These are phyloP conservation scores for Xerocomellus intermedius DNA, from an alignment of 768 basidiomycete species.

Conservation along the genomic window DNA sequence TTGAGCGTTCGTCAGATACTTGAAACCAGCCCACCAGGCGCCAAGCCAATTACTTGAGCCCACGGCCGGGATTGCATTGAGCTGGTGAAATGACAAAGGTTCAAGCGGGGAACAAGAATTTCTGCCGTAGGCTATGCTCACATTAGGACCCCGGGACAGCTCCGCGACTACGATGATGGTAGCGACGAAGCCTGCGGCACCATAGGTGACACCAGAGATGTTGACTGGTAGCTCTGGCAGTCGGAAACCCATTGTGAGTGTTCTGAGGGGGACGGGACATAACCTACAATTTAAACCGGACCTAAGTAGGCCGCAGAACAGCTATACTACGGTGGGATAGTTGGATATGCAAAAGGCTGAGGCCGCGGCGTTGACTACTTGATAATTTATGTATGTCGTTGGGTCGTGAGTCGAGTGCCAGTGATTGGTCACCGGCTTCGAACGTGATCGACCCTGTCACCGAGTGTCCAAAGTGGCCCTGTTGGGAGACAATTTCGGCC, in stretches of 20 bases:
- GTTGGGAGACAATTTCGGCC: too few species aligned
- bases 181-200: not conserved
- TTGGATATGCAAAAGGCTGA: too few species aligned
- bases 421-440: too few species aligned
- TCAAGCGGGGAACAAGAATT: not conserved
- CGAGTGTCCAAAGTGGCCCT: too few species aligned
- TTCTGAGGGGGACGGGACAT: not conserved
- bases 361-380: too few species aligned
- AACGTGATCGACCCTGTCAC: too few species aligned
- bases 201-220: not conserved
- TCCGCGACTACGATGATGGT: not conserved
- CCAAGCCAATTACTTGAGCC: conserved; percentile 3
- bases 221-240: not conserved
- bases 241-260: not conserved
- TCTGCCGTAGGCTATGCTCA: not conserved
- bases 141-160: not conserved
- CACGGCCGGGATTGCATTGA: conserved; percentile 1
- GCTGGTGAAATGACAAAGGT: not conserved
- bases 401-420: too few species aligned
- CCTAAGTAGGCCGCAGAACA: too few species aligned
- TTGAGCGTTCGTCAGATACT: conserved; percentile 11
- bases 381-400: too few species aligned
- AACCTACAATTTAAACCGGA: too few species aligned
- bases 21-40: conserved; percentile 15
- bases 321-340: too few species aligned